Evolutionary conservation across 2,329 filamentous ascomycete genomes (phyloP), one percentile per base, ranked within the genome.

Genomic region (Phialophora expanda): DNA sequence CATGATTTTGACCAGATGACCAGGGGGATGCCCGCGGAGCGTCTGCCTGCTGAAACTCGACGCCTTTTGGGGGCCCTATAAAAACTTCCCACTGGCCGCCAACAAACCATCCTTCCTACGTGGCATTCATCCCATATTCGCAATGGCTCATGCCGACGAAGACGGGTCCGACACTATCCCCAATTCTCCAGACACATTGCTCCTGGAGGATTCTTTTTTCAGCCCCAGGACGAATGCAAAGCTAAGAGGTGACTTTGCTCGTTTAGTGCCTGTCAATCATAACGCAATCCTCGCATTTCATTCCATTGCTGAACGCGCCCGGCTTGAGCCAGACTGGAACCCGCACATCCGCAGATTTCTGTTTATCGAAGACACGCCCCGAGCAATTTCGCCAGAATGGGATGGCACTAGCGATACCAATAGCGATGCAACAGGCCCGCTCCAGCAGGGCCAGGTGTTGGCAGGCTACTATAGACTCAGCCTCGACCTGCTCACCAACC

Each of bases 391-490:
- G 32, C 61, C 61, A 22, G 64, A 66, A 61, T 61, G 59, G 54
- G 64, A 66, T 26, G 54, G 54, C 20, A 32, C 53, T 9, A 58
- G 54, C 32, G 64, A 62, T 46, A 50, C 41, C 17, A 51, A 51
- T 17, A 60, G 62, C 30, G 58, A 61, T 24, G 32, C 56, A 20
- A 60, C 56, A 34, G 32, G 32, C 24, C 41, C 26, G 22, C 30
- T 62, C 38, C 38, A 44, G 30, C 64, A 53, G 14, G 24, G 28
- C 20, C 51, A 57, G 26, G 46, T 62, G 8, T 55, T 61, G 51
- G 64, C 44, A 22, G 65, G 65, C 28, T 58, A 67, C 57, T 67
- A 61, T 55, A 53, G 65, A 46, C 56, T 67, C 20, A 67, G 57
- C 41, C 54, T 67, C n/a, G 51, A 56, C 17, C 48, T 64, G 12